phyloP scores from a whole-genome alignment of 495 filamentous ascomycete species.

The Ramalina intermedia region DNA sequence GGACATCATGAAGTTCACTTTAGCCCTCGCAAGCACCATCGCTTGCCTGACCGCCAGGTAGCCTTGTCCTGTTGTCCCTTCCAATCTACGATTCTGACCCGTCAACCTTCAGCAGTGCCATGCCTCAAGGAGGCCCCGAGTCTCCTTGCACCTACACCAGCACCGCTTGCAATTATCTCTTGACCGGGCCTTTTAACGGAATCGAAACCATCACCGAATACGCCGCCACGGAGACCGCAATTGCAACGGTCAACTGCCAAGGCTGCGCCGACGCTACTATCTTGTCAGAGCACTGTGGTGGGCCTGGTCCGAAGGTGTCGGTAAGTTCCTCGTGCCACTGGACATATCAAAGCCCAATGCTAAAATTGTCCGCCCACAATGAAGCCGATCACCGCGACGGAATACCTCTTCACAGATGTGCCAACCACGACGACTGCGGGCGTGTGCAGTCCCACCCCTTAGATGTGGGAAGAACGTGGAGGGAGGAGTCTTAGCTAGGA shows the following conservation, averaged over 20 bases:
- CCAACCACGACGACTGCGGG: neutral
- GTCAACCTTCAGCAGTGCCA: neutral
- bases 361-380: neutral
- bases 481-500: no score
- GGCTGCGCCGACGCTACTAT: neutral
- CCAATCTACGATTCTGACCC: neutral
- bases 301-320: neutral
- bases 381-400: neutral
- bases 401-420: neutral
- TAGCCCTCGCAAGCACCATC: neutral
- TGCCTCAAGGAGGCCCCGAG: neutral
- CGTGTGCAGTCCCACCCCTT: constrained; percentile 5
- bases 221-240: no score
- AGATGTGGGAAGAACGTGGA: no score
- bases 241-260: no score
- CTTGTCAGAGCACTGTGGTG: neutral
- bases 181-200: no score
- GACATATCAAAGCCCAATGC: no score
- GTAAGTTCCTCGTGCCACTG: neutral
- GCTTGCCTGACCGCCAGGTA: constrained; percentile 1
- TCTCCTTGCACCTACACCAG: constrained; percentile 5
- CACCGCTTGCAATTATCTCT: no score
- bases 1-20: constrained; percentile 1
- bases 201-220: no score
- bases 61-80: neutral